Conservation (phyloP, 441 rosid species). For the Populus hybrid region DNA sequence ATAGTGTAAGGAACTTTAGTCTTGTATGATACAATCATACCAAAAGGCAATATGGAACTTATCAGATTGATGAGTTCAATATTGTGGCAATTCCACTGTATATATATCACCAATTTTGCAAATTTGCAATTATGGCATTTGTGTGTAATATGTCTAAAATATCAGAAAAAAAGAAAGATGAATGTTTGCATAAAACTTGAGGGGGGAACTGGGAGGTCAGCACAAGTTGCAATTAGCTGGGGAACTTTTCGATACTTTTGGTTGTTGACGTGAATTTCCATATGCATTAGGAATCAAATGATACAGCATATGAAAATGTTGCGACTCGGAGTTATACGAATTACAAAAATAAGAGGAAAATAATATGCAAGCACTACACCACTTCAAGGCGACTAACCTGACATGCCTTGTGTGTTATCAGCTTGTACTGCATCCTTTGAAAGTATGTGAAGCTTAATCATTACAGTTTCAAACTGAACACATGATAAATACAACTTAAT, state of each 20-base stretch:
- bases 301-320: not conserved
- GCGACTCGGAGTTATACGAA: not conserved
- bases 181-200: not conserved
- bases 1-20: not conserved
- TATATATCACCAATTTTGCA: not conserved
- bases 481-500: slow-evolving; percentile 16
- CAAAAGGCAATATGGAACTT: not conserved
- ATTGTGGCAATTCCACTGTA: not conserved
- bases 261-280: not conserved
- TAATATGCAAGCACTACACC: slow-evolving; percentile 14
- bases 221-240: not conserved
- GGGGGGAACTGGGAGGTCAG: not conserved
- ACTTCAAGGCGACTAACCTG: slow-evolving; percentile 40
- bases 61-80: not conserved
- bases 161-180: not conserved
- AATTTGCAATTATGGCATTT: not conserved
- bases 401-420: slow-evolving; percentile 34
- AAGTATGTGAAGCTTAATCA: slow-evolving; percentile 51
- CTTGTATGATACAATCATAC: not conserved
- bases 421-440: slow-evolving; percentile 44
- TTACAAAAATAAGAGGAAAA: not conserved
- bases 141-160: not conserved
- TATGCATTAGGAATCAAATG: not conserved
- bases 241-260: not conserved
- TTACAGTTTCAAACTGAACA: slow-evolving; percentile 55